Percentiles rank a stretch among this genome's conserved stretches.
Evolutionary conservation across 345 rosid species (phyloP).

Genomic region (Eucalyptus pauciflora): DNA sequence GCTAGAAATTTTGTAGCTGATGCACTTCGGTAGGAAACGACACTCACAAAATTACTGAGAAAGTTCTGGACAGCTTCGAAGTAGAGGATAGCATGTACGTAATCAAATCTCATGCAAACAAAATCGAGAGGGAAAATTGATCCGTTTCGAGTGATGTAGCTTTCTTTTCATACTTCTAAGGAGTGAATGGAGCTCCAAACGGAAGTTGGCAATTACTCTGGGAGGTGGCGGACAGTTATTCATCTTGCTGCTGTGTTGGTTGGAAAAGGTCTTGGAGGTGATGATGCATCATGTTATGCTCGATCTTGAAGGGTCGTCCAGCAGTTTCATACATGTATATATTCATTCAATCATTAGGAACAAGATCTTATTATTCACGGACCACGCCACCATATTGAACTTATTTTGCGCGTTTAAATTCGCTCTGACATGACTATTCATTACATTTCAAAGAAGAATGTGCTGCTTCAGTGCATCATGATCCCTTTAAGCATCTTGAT

Average conservation of each 20-base stretch:
- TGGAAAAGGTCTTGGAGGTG: neutral
- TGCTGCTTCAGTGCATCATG: neutral
- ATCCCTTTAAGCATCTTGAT: neutral
- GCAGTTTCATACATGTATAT: neutral
- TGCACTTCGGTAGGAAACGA: neutral
- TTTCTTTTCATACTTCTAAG: neutral
- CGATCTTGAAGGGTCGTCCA: neutral
- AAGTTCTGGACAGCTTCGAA: neutral
- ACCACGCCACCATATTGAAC: neutral
- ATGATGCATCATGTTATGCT: neutral
- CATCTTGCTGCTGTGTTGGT: neutral
- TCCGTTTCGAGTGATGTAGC: neutral
- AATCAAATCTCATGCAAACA: neutral
- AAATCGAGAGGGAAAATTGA: neutral
- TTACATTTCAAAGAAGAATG: neutral
- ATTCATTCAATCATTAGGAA: neutral
- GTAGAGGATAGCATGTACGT: neutral
- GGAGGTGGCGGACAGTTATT: neutral
- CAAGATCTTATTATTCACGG: neutral
- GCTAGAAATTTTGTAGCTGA: neutral
- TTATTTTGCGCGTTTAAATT: neutral
- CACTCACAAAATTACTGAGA: neutral
- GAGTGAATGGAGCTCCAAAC: neutral
- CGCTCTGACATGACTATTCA: neutral
- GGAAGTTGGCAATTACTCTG: rapidly evolving